Base-by-base conservation (phyloP, 106 monocot species). In the Phalaenopsis aphrodite region DNA sequence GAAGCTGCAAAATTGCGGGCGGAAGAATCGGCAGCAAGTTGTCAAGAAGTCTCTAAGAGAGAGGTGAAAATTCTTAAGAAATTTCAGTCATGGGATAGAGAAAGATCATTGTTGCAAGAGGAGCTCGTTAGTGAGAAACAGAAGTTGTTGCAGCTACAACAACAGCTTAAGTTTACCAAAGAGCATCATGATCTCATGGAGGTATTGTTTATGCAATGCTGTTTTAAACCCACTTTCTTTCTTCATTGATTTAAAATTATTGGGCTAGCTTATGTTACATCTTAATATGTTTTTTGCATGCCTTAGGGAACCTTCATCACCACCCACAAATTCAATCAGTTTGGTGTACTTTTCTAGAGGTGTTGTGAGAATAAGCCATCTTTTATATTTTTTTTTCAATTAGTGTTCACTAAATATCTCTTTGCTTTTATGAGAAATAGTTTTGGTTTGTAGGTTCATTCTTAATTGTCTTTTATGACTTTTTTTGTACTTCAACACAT, bases 1-100 rank as follows among this genome's bases (percentile, higher is more conserved):
- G 91, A 94, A 77, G 86, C 87, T 77, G 93, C 94, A 58, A 92
- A 92, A 80, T 77, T 87, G 45, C 85, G 72, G 15, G 94, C 92
- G 23, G 82, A 75, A 46, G 87, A 92, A 81, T 92, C 94, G 48
- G 94, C 94, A 49, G 78, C 87, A 12, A 92, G 71, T 77, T 90
- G 86, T 81, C 78, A 82, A 72, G 89, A 94, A 82, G 83, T 89
- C 48, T 90, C 87, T 3, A 87, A 52, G 66, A 89, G 89, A 83
- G 90, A 92, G 82, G 72, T 79, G 75, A 87, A 83, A 72, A 89
- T 77, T 77, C 73, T 55, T 46, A 92, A 94, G 66, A 88, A 85
- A 47, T 86, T 85, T 46, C 85, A 89, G 82, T 87, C 88, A 75
- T 92, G 90, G 90, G 92, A 97, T 57, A 81, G 78, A 58, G 75